Conservation (phyloP, 108 stramenopile genomes). For the Fragilaria crotonensis region DNA sequence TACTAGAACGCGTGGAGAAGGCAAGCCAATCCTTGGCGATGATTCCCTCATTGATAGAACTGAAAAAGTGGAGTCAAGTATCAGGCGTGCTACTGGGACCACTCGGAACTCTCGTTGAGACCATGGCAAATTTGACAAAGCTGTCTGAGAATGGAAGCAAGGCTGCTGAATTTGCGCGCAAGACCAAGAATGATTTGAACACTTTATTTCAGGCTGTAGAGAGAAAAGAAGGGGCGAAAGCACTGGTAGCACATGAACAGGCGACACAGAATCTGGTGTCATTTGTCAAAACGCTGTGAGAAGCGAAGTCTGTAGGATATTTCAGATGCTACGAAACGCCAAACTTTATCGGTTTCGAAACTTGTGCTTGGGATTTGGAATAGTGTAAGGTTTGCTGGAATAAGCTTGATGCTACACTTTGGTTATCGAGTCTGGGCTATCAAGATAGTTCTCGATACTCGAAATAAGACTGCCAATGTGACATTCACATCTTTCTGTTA, state of each 20-base stretch:
- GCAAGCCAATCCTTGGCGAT: constrained; percentile 27
- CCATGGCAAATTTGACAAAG: constrained; percentile 39
- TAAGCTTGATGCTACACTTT: too few species aligned
- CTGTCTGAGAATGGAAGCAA: constrained; percentile 16
- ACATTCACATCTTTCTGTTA: neutral
- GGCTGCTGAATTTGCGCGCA: constrained; percentile 22
- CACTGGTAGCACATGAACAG: constrained; percentile 30
- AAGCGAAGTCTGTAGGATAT: too few species aligned
- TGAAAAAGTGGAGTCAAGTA: constrained; percentile 64
- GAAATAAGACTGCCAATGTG: neutral
- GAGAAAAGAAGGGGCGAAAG: constrained; percentile 25
- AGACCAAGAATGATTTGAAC: constrained; percentile 47
- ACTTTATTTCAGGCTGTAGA: constrained; percentile 42
- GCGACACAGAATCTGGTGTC: constrained; percentile 44
- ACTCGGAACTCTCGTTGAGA: constrained; percentile 38
- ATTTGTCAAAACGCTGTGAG: constrained; percentile 38
- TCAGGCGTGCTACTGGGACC: constrained; percentile 49
- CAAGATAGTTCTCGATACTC: neutral
- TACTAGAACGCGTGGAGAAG: constrained; percentile 38
- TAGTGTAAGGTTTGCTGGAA: too few species aligned
- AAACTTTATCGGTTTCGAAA: too few species aligned
- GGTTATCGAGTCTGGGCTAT: too few species aligned
- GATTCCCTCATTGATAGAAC: constrained; percentile 43
- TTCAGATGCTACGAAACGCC: too few species aligned
- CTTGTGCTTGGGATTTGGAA: too few species aligned